Percentiles rank a stretch among this genome's conserved stretches.
Conservation (phyloP, 2,329 filamentous ascomycete species). For the Pezicula neosporulosa region DNA sequence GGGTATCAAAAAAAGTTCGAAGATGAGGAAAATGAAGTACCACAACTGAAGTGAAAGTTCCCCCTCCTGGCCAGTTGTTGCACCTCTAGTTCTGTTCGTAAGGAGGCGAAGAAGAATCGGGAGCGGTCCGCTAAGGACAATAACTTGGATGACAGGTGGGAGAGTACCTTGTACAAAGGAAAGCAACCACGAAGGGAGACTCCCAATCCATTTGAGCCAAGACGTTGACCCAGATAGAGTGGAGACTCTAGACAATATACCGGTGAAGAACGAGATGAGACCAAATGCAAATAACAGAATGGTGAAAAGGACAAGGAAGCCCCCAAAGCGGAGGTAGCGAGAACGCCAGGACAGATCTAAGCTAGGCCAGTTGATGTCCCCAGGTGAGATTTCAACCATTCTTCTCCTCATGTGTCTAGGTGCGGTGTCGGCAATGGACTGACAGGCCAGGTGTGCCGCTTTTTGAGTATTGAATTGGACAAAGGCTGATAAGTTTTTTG, state of each 20-base stretch:
- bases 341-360: slow-evolving; percentile 13
- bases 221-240: slow-evolving; percentile 12
- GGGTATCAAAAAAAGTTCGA: slow-evolving; percentile 21
- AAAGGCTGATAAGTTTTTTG: slow-evolving; percentile 20
- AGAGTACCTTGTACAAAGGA: slow-evolving; percentile 16
- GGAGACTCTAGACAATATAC: slow-evolving; percentile 12
- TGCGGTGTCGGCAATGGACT: slow-evolving; percentile 16
- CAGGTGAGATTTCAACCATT: slow-evolving; percentile 22
- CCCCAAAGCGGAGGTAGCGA: slow-evolving; percentile 11
- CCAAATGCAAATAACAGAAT: slow-evolving; percentile 12
- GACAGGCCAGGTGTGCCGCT: slow-evolving; percentile 21
- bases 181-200: slow-evolving; percentile 11
- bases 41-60: slow-evolving; percentile 22
- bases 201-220: slow-evolving; percentile 14
- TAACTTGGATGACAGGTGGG: slow-evolving; percentile 20
- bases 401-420: slow-evolving; percentile 19
- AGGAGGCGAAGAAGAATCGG: slow-evolving; percentile 19
- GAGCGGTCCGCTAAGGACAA: slow-evolving; percentile 21
- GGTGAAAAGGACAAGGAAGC: slow-evolving; percentile 11
- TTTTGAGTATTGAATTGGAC: slow-evolving; percentile 23
- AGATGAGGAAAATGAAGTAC: slow-evolving; percentile 21
- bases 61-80: slow-evolving; percentile 18
- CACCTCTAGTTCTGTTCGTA: slow-evolving; percentile 19
- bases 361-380: slow-evolving; percentile 21
- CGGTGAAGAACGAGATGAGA: slow-evolving; percentile 14